Conservation (phyloP, 164 flowering plant genomes). For the Akebia trifoliata region DNA sequence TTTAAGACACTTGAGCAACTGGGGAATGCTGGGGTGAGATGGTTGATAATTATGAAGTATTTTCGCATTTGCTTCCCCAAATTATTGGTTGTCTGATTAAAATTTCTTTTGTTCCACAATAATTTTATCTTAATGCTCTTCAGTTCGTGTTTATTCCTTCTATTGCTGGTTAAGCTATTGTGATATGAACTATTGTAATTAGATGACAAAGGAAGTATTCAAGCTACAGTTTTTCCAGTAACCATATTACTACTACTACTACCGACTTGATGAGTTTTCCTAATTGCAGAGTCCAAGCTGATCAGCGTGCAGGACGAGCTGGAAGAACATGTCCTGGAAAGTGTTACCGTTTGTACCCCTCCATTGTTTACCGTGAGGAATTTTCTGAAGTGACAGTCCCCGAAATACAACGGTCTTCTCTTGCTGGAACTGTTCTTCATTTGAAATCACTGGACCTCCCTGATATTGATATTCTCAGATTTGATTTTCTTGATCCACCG, state of each 20-base stretch:
- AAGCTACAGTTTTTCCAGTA: neutral
- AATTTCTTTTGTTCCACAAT: too few relatives aligned
- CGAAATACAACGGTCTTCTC: slow-evolving; percentile 91
- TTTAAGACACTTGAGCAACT: too few relatives aligned
- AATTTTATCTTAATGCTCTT: too few relatives aligned
- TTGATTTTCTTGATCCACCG: slow-evolving; percentile 96
- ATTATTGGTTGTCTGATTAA: too few relatives aligned
- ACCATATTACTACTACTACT: neutral
- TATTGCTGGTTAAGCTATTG: neutral
- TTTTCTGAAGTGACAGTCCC: slow-evolving; percentile 83
- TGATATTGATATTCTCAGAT: slow-evolving; percentile 82
- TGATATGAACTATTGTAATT: neutral
- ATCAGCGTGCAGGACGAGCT: slow-evolving; percentile 97
- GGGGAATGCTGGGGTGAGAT: too few relatives aligned
- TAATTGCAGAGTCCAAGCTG: slow-evolving; percentile 81
- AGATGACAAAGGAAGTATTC: neutral
- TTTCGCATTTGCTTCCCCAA: too few relatives aligned
- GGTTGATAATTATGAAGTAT: too few relatives aligned
- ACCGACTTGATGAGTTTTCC: slow-evolving; percentile 3
- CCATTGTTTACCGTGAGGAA: slow-evolving; percentile 63
- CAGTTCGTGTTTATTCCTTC: neutral
- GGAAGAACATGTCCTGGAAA: slow-evolving; percentile 97
- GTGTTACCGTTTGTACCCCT: slow-evolving; percentile 90
- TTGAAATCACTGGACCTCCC: slow-evolving; percentile 89
- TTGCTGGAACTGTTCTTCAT: slow-evolving; percentile 92